Conservation (phyloP, 495 filamentous ascomycete species). For the Parachaetomium inaequale region DNA sequence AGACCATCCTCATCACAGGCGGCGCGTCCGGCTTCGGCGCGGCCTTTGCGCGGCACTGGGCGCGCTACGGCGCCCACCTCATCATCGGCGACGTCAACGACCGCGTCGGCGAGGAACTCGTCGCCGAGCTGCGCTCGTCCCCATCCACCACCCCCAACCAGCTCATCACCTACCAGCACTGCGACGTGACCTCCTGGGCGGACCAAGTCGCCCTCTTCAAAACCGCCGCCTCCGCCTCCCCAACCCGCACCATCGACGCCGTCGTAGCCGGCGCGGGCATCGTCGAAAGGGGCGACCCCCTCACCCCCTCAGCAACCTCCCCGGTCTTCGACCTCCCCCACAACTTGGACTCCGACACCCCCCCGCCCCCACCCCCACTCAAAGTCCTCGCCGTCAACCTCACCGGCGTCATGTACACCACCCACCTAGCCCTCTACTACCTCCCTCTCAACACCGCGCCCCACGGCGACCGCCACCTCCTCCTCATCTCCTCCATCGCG, state of each 20-base stretch:
- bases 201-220: slow-evolving; percentile 61
- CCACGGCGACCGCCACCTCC: slow-evolving; percentile 45
- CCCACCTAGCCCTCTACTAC: slow-evolving; percentile 59
- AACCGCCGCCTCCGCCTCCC: slow-evolving; percentile 47
- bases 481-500: slow-evolving; percentile 56
- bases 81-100: slow-evolving; percentile 48
- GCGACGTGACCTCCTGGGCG: slow-evolving; percentile 53
- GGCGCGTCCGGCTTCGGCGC: slow-evolving; percentile 53
- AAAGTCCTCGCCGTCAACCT: slow-evolving; percentile 59
- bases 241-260: slow-evolving; percentile 54
- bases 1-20: slow-evolving; percentile 50
- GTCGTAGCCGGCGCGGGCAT: slow-evolving; percentile 70
- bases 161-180: slow-evolving; percentile 46
- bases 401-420: slow-evolving; percentile 61
- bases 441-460: slow-evolving; percentile 29
- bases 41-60: slow-evolving; percentile 47
- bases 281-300: slow-evolving; percentile 34
- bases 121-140: slow-evolving; percentile 36
- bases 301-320: slow-evolving; percentile 19
- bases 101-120: slow-evolving; percentile 35
- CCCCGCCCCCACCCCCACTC: slow-evolving; percentile 43
- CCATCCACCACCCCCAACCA: slow-evolving; percentile 35
- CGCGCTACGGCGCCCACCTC: slow-evolving; percentile 40
- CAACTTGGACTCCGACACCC: slow-evolving; percentile 36
- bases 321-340: slow-evolving; percentile 36